A percentile compares a stretch with the other conserved stretches of the same genome.
Evolutionary conservation across 176 grass and related monocot species (phyloP).

Genomic region (Cenchrus americanus): DNA sequence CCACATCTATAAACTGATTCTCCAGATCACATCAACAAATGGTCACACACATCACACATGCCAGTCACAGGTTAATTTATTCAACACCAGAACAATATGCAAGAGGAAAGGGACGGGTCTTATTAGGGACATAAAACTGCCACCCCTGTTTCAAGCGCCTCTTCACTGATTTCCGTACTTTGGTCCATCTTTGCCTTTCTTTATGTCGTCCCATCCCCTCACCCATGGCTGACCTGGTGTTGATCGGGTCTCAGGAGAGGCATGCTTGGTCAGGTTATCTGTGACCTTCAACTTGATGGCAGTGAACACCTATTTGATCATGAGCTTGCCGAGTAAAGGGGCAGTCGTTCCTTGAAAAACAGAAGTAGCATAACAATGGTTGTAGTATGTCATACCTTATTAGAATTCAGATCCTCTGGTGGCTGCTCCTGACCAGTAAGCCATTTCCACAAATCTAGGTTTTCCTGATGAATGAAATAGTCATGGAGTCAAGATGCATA

Average conservation of each 20-base stretch:
- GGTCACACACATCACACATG: background rate
- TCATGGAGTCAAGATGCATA: background rate
- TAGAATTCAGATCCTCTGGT: conserved; percentile 62
- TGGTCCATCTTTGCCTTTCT: conserved; percentile 64
- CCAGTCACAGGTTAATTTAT: conserved; percentile 28
- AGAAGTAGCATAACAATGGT: background rate
- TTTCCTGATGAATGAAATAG: conserved; percentile 68
- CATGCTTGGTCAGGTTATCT: conserved; percentile 68
- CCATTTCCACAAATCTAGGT: conserved; percentile 98
- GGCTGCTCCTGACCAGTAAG: conserved; percentile 85
- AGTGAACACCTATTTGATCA: conserved; percentile 64
- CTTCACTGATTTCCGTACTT: conserved; percentile 94
- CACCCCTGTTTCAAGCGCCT: conserved; percentile 2
- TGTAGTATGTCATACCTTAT: conserved; percentile 59
- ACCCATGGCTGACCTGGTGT: conserved; percentile 88
- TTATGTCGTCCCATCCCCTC: conserved; percentile 89
- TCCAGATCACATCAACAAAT: conserved; percentile 3
- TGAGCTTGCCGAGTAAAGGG: background rate
- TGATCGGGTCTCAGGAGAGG: conserved; percentile 77
- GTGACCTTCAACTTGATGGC: conserved; percentile 71
- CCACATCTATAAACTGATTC: background rate
- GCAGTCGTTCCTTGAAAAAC: background rate
- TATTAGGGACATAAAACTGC: background rate
- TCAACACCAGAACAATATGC: conserved; percentile 31
- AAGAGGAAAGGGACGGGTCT: background rate